phyloP scores from a whole-genome alignment of 2,329 filamentous ascomycete species.

The Trichoderma sp. region DNA sequence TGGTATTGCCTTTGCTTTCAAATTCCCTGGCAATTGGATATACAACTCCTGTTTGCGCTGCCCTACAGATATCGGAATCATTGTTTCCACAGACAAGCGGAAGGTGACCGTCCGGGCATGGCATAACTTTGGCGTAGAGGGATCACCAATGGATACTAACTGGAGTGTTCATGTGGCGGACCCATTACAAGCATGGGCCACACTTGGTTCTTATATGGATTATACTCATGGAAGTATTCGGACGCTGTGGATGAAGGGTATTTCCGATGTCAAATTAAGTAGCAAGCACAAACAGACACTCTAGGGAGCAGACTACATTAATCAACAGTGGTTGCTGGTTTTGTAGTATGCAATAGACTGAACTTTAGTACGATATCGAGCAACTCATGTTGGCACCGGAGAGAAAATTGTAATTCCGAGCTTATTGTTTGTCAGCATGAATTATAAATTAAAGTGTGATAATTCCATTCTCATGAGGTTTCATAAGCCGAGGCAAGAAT shows the following conservation, averaged over 20 bases:
- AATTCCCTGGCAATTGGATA: neutral
- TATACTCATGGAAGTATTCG: neutral
- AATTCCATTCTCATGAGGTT: neutral
- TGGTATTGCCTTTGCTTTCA: neutral
- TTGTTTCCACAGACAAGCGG: neutral
- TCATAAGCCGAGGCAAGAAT: neutral
- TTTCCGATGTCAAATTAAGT: neutral
- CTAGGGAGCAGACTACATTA: neutral
- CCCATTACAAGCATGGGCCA: neutral
- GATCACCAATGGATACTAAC: neutral
- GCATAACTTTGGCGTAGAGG: neutral
- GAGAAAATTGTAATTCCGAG: neutral
- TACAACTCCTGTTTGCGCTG: neutral
- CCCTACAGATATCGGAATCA: neutral
- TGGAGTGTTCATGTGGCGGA: neutral
- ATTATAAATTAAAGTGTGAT: neutral
- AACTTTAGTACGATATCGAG: neutral
- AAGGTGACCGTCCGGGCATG: neutral
- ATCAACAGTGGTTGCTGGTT: neutral
- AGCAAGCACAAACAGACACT: neutral
- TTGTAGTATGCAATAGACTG: neutral
- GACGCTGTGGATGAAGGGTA: neutral
- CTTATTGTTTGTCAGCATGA: neutral
- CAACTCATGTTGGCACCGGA: neutral
- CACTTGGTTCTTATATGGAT: neutral